Conservation (phyloP, 306 rosid genomes). For the Carpinus fangiana region DNA sequence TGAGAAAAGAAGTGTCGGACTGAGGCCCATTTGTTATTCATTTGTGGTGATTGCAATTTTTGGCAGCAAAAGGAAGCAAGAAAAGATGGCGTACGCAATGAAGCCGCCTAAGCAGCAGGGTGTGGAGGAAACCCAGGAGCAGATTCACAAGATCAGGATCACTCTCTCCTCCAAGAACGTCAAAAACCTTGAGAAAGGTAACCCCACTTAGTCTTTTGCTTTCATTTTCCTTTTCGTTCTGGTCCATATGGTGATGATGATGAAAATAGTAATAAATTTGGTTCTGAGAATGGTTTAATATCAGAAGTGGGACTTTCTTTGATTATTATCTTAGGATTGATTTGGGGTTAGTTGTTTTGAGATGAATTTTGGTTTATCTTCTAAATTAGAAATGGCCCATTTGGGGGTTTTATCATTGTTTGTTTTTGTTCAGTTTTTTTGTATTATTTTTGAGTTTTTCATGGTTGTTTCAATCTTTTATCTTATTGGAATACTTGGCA, state of each 20-base stretch:
- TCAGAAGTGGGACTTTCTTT: not conserved
- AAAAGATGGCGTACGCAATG: conserved; percentile 37
- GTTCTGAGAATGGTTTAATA: not conserved
- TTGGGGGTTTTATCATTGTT: not conserved
- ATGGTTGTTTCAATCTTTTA: no score
- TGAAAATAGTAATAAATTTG: not conserved
- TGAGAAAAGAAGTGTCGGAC: not conserved
- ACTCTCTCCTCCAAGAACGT: conserved; percentile 88
- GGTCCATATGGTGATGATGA: not conserved
- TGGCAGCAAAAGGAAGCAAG: not conserved
- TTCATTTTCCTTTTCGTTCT: not conserved
- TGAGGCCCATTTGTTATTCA: not conserved
- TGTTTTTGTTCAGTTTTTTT: no score
- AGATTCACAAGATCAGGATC: conserved; percentile 89
- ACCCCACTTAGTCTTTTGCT: not conserved
- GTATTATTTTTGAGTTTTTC: no score
- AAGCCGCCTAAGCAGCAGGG: conserved; percentile 74
- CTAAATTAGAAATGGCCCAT: not conserved
- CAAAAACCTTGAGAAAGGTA: conserved; percentile 82
- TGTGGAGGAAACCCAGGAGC: conserved; percentile 69
- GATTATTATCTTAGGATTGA: not conserved
- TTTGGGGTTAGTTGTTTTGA: not conserved
- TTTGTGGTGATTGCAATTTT: not conserved
- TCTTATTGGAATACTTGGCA: not conserved
- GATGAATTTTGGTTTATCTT: not conserved